Evolutionary conservation across 345 rosid species (phyloP), one percentile per base, ranked within the genome.

Genomic region (Adansonia digitata): DNA sequence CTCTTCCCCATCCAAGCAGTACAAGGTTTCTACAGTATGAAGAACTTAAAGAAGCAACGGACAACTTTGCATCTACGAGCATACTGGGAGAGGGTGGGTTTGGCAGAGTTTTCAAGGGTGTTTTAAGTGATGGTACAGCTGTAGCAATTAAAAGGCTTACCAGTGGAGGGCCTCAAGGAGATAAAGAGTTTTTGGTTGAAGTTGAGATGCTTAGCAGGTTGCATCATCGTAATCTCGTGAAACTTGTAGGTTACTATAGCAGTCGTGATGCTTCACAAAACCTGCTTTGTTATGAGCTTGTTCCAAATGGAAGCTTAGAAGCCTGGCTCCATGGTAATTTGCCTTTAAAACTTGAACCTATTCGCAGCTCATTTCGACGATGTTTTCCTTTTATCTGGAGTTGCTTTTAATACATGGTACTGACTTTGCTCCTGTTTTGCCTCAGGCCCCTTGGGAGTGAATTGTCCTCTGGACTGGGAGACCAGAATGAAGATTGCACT

Each of bases 141-240:
- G 99, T 95, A 24, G 99, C 98, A 6, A 95, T 95, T 82, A 95
- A 95, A 88, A 90, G 94, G 85, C 96, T 95, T 72, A 87, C 90
- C 64, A 75, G 75, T 75, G 99, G 99, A 81, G 99, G 97, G 42
- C 90, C 92, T 71, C 99, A 95, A 83, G 99, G 99, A 24, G 94
- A 88, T 83, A 93, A 89, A 81, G 99, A 95, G 80, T 95, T 95
- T 77, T 82, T 91, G 77, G 98, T 94, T 72, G 98, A 94, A 91
- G 94, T 94, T 81, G 98, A 94, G 86, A 94, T 94, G 98, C 91
- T 94, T 72, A 94, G 98, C 86, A 88, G 98, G 82, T 88, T 94
- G 88, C 98, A 94, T 86, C 98, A 94, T 81, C 98, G 98, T 74
- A 94, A 94, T 83, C 95, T 94, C 81, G 98, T 94, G 80, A 94